phyloP scores from a whole-genome alignment of 2,329 filamentous ascomycete genomes.

The Scytalidium sp. region DNA sequence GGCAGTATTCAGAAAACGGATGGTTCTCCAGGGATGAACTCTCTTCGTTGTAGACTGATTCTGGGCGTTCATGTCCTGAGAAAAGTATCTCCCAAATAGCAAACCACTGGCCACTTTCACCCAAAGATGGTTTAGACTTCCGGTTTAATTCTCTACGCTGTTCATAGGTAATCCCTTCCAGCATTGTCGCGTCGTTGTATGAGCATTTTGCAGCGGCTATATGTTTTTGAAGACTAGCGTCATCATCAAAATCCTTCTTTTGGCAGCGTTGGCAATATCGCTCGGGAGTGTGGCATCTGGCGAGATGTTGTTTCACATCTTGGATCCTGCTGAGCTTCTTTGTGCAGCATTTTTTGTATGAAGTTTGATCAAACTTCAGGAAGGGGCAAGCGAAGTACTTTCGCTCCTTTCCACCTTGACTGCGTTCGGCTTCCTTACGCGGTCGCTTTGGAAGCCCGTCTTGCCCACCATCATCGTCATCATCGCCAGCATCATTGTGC shows the following conservation, averaged over 20 bases:
- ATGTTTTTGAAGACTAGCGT: slow-evolving; percentile 2
- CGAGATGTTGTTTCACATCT: slow-evolving; percentile 9
- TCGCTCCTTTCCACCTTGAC: neutral
- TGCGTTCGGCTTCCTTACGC: neutral
- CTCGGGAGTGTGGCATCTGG: slow-evolving; percentile 5
- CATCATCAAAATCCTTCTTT: slow-evolving; percentile 3
- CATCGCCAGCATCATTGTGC: neutral
- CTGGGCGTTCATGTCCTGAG: neutral
- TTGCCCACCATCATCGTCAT: slow-evolving; percentile 4
- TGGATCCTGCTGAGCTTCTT: slow-evolving; percentile 5
- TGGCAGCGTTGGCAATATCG: slow-evolving; percentile 9
- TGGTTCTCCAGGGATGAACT: neutral
- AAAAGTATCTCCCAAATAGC: slow-evolving; percentile 13
- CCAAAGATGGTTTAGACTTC: slow-evolving; percentile 5
- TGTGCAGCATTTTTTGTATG: slow-evolving; percentile 1
- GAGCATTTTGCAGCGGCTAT: slow-evolving; percentile 1
- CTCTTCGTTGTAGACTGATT: slow-evolving; percentile 6
- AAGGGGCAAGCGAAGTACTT: slow-evolving; percentile 7
- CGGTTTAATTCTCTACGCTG: slow-evolving; percentile 2
- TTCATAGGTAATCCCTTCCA: slow-evolving; percentile 3
- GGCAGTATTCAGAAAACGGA: slow-evolving; percentile 8
- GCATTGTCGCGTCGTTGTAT: neutral
- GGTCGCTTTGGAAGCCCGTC: neutral
- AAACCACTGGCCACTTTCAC: slow-evolving; percentile 10
- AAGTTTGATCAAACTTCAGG: slow-evolving; percentile 1